phyloP scores from a whole-genome alignment of 2,329 filamentous ascomycete genomes.

The Paecilomyces variotii region DNA sequence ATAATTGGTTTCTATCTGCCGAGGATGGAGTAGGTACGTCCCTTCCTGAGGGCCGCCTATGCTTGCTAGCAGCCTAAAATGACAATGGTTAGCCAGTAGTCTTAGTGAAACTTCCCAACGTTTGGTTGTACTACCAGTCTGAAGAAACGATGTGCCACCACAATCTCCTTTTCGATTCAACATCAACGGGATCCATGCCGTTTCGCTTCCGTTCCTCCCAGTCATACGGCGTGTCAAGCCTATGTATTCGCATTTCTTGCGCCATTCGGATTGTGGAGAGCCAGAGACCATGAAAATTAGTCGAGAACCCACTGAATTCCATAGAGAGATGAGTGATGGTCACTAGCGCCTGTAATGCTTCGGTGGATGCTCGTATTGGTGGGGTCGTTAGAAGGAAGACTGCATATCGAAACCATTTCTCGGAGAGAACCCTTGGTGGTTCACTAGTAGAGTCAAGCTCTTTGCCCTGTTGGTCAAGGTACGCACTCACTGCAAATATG shows the following conservation, averaged over 20 bases:
- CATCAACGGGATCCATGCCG: neutral
- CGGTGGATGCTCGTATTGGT: neutral
- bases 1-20: neutral
- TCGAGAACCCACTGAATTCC: neutral
- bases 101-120: neutral
- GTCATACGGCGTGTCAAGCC: neutral
- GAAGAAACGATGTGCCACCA: slow-evolving; percentile 1
- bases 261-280: neutral
- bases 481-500: neutral
- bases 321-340: neutral
- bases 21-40: neutral
- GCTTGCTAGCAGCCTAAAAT: neutral
- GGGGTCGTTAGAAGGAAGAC: neutral
- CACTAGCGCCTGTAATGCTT: neutral
- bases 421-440: neutral
- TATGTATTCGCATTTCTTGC: neutral
- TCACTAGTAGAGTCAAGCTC: neutral
- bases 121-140: neutral
- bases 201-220: neutral
- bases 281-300: neutral
- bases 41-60: neutral
- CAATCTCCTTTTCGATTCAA: neutral
- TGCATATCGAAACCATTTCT: neutral
- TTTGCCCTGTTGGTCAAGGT: neutral
- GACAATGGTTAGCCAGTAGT: neutral